A percentile compares a stretch with the other conserved stretches of the same genome.
These are phyloP conservation scores for Tulasnella sp. DNA, from an alignment of 768 basidiomycete species.

Conservation along the genomic window DNA sequence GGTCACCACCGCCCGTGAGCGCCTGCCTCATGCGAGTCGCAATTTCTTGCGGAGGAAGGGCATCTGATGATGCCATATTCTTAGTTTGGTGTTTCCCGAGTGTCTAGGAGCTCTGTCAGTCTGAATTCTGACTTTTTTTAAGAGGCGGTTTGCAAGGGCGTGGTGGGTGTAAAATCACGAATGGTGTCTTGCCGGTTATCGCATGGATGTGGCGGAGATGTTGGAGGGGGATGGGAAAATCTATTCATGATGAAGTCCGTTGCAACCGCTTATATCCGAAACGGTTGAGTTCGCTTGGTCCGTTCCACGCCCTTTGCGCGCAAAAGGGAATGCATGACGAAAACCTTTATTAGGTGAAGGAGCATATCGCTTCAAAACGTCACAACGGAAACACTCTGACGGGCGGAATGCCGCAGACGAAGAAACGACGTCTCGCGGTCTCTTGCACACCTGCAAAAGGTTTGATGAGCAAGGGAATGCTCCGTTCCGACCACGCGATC, in stretches of 20 bases:
- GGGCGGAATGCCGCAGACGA: no score
- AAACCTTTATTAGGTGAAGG: no score
- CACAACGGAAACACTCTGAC: no score
- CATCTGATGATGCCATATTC: neutral
- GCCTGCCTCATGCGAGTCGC: conserved; percentile 8
- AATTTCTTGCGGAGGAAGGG: neutral
- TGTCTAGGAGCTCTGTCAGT: neutral
- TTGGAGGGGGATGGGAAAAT: neutral
- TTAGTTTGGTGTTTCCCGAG: neutral
- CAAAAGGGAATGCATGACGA: no score
- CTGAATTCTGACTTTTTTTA: neutral
- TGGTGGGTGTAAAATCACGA: neutral
- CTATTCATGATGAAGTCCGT: neutral
- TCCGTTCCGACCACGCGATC: no score
- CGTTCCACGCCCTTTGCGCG: no score
- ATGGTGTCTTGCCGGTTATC: neutral
- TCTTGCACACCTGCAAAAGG: no score
- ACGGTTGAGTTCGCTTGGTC: neutral
- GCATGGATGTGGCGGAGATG: neutral
- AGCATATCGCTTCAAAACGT: no score
- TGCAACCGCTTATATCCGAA: neutral
- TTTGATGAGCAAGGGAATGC: no score
- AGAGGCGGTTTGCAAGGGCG: neutral
- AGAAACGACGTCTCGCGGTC: no score
- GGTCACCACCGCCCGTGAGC: neutral